Percentiles rank a stretch among this genome's conserved stretches.
Evolutionary conservation across 371 early-diverging fungal genomes (phyloP).

Genomic region (Mortierella sp.): DNA sequence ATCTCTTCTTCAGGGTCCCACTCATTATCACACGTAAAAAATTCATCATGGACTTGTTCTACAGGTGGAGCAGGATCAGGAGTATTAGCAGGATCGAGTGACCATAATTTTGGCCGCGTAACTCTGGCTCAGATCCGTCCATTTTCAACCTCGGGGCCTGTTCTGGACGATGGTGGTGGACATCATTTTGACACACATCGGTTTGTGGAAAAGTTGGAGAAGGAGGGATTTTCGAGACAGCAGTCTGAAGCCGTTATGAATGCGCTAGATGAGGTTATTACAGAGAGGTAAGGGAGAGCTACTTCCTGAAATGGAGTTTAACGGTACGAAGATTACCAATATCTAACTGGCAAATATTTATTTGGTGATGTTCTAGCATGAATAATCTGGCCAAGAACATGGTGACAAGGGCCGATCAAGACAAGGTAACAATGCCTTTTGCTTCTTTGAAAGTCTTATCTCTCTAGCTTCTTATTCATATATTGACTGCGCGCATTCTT

Average conservation of each 20-base stretch:
- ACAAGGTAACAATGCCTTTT: slow-evolving; percentile 73
- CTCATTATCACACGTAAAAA: not conserved
- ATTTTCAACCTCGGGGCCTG: slow-evolving; percentile 31
- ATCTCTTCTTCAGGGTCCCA: not conserved
- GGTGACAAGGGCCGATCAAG: slow-evolving; percentile 88
- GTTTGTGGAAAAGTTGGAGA: slow-evolving; percentile 80
- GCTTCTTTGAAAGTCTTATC: too few relatives aligned
- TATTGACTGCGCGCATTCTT: too few relatives aligned
- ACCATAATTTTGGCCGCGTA: not conserved
- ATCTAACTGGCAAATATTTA: not conserved
- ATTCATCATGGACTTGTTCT: not conserved
- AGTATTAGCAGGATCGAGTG: not conserved
- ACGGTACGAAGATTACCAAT: not conserved
- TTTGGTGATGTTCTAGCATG: slow-evolving; percentile 56
- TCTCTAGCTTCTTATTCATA: not conserved
- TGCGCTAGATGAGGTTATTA: slow-evolving; percentile 78
- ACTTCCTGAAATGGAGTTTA: too few relatives aligned
- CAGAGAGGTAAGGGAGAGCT: slow-evolving; percentile 72
- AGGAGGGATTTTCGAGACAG: slow-evolving; percentile 78
- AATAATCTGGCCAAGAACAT: slow-evolving; percentile 70
- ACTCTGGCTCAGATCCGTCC: slow-evolving; percentile 18
- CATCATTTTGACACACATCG: slow-evolving; percentile 83
- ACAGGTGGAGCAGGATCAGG: not conserved
- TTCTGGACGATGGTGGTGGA: slow-evolving; percentile 23
- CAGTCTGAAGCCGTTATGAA: slow-evolving; percentile 87